phyloP scores from a whole-genome alignment of 75 land plant species.

The Cryptomeria japonica region DNA sequence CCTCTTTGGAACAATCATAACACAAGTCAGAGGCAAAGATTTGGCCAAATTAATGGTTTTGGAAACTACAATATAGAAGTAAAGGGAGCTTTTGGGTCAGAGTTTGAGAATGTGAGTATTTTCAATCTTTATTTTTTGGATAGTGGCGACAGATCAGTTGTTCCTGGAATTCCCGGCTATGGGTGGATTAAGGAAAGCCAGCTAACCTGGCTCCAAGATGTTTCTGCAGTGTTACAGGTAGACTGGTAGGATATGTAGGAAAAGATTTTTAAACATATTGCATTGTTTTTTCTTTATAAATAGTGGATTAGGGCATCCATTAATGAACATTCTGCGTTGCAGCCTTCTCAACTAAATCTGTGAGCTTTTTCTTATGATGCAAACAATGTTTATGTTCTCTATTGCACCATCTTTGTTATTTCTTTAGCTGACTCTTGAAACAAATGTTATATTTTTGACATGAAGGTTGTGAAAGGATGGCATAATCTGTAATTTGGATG shows the following conservation, averaged over 20 bases:
- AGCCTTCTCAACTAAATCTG: not conserved
- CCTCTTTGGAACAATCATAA: conserved; percentile 29
- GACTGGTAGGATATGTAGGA: not conserved
- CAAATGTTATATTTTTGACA: not conserved
- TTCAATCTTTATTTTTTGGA: conserved; percentile 87
- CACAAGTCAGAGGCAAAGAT: not conserved
- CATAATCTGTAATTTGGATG: conserved; percentile 1
- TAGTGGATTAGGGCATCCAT: not conserved
- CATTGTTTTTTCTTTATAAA: not conserved
- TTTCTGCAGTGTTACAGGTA: conserved; percentile 66
- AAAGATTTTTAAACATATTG: not conserved
- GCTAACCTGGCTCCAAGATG: conserved; percentile 60
- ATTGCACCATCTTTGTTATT: not conserved
- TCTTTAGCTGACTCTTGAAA: not conserved
- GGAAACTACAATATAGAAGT: conserved; percentile 84
- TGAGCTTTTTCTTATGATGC: not conserved
- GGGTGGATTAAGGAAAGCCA: conserved; percentile 94
- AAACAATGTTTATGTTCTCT: not conserved
- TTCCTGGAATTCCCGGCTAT: conserved; percentile 57
- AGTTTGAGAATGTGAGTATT: conserved; percentile 55
- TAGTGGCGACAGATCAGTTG: conserved; percentile 75
- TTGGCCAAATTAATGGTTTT: conserved; percentile 63
- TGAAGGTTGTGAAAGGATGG: not conserved
- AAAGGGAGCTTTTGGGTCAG: conserved; percentile 67
- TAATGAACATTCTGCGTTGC: not conserved